A percentile compares a stretch with the other conserved stretches of the same genome.
Evolutionary conservation across 2,329 filamentous ascomycete genomes (phyloP).

Genomic region (Xylaria polymorpha): DNA sequence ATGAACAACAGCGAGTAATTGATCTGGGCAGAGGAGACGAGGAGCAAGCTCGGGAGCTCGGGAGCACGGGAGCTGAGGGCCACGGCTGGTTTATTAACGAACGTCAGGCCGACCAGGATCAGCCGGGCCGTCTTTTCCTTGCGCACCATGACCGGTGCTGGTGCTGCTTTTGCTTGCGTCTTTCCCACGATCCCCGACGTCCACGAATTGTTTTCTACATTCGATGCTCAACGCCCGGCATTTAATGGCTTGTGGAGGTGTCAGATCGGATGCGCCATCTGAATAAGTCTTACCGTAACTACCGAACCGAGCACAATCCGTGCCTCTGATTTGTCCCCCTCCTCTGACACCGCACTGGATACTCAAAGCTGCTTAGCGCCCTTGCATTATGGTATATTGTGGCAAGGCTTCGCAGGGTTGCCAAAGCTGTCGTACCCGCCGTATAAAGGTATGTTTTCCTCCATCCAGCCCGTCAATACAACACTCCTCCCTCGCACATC

Average conservation of each 20-base stretch:
- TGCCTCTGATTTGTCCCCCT: constrained; percentile 43
- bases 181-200: constrained; percentile 45
- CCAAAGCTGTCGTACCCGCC: constrained; percentile 63
- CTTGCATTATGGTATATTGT: constrained; percentile 64
- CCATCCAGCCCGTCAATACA: constrained; percentile 15
- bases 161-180: constrained; percentile 19
- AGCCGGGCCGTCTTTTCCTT: constrained; percentile 11
- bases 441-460: constrained; percentile 62
- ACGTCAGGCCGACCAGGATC: constrained; percentile 9
- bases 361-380: constrained; percentile 39
- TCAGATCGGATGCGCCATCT: constrained; percentile 41
- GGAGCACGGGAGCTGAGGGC: background rate
- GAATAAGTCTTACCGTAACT: constrained; percentile 34
- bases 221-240: constrained; percentile 43
- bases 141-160: constrained; percentile 40
- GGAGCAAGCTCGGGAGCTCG: background rate
- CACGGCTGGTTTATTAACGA: constrained; percentile 7
- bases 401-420: constrained; percentile 68
- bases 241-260: constrained; percentile 45
- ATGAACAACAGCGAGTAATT: constrained; percentile 4
- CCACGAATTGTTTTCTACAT: constrained; percentile 50
- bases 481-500: constrained; percentile 9
- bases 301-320: constrained; percentile 14
- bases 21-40: constrained; percentile 10
- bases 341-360: constrained; percentile 38